Evolutionary conservation across 371 early-diverging fungal genomes (phyloP), one percentile per base, ranked within the genome.

Genomic region (Chytridiales sp.): DNA sequence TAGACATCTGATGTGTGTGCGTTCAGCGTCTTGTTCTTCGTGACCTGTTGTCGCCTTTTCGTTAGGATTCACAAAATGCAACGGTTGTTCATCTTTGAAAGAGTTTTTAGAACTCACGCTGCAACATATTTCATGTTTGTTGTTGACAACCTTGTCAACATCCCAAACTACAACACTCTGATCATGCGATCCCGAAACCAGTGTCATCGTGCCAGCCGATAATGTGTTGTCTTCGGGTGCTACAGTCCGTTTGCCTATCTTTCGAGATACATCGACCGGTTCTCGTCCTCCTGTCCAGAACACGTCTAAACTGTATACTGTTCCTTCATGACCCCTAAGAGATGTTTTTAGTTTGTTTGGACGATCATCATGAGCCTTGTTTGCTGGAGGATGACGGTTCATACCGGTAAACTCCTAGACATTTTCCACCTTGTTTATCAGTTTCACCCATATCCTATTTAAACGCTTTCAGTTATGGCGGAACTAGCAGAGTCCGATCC

Each of bases 1-100:
- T 73, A 76, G 1, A 78, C 76, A 38, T 72, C 74, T 3, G 65
- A 68, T 22, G 69, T 63, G 51, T 78, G 78, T 9, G 62, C 74
- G 19, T 44, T 39, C 15, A 75, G 59, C 31, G 61, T 48, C 32
- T 50, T 59, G 8, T 29, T 27, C 55, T 61, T 59, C 8, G 46
- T 44, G 13, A 69, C 56, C 70, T 73, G 50, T 24, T 19, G 43
- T 36, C 4, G 3, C 17, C 22, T 40, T 38, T 38, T 9, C 38
- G 38, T 19, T 19, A 39, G 11, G 9, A 22, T 30, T 19, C 21
- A 29, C 1, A n/a, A 9, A n/a, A 0, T 30, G 50, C 17, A 22
- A 19, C 13, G n/a, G 26, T 32, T 30, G 9, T 26, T 49, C 27
- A 22, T 15, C 13, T 49, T 26, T 19, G 1, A 26, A 27, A 11